Evolutionary conservation across 768 basidiomycete genomes (phyloP).

Genomic region (Leccinum broughii): DNA sequence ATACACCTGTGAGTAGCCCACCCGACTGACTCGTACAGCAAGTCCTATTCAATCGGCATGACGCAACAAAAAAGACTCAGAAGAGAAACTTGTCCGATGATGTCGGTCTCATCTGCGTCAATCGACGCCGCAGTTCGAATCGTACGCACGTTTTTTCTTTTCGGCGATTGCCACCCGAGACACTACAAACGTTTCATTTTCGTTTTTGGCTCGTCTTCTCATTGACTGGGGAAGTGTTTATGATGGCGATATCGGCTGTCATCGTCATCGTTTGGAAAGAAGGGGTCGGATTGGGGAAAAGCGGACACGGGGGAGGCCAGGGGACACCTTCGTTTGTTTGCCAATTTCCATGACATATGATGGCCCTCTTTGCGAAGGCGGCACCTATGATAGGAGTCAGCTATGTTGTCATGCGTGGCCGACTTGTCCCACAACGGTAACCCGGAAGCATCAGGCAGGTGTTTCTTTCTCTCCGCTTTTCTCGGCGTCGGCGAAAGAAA

Average conservation of each 20-base stretch:
- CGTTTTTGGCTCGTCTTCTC: background rate
- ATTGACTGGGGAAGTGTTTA: background rate
- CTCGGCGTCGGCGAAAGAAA: background rate
- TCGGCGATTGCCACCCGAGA: background rate
- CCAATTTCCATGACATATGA: background rate
- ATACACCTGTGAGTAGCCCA: background rate
- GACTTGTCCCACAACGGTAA: background rate
- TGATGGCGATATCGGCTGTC: background rate
- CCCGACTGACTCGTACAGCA: background rate
- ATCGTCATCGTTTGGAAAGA: background rate
- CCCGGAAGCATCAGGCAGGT: background rate
- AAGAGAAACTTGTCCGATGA: conserved; percentile 9
- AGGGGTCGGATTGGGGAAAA: background rate
- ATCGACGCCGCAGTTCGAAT: background rate
- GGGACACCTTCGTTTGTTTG: background rate
- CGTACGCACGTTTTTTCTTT: background rate
- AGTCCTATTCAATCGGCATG: background rate
- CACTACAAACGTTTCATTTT: background rate
- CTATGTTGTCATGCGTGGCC: background rate
- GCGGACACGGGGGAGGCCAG: background rate
- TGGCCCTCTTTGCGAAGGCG: background rate
- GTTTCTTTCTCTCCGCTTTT: background rate
- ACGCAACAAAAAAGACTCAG: background rate
- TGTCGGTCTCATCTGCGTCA: background rate
- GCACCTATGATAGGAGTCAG: background rate